Evolutionary conservation across 23 red algal species (phyloP), one percentile per base, ranked within the genome.

Genomic region (Gracilariopsis chorda): DNA sequence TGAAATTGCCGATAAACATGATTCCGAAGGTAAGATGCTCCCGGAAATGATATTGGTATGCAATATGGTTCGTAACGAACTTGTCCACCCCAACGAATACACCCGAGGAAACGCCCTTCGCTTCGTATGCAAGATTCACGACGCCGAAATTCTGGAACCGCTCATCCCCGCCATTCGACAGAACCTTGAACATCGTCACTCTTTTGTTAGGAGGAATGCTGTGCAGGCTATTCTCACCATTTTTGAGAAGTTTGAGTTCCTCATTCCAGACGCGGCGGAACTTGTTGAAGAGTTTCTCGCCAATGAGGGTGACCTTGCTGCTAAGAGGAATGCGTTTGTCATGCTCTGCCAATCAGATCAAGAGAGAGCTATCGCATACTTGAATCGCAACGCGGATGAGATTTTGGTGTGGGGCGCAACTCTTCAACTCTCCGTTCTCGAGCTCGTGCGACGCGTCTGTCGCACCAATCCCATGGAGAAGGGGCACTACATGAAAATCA

Each of bases 11-110:
- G 97, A 99, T 51, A 96, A 96, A 34, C 90, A 88, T 41, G 97
- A 88, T 17, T 72, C 77, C 7, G 90, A 95, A 41, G 97, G 97
- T 2, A 96, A 94, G 48, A 95, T 99, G 93, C 93, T 96, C 33
- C 97, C 93, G 24, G 97, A 99, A 61, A 99, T 99, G 93, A 99
- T 99, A 48, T 71, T 99, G 28, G 97, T 99, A 19, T 92, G 93
- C 84, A 99, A 99, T 53, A 94, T 99, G 90, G 72, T 99, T 41
- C 88, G 97, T 39, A 99, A 96, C 39, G 97, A 99, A 51, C 93
- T 99, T 10, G 89, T 94, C 13, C 93, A 99, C 42, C 88, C 97
- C 37, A 99, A 99, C 91, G 97, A 99, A 77, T 99, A 96, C 62
- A 84, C 97, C 7, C 82, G 97, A 28, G 97, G 97, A 20, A 90